Percentiles rank a stretch among this genome's conserved stretches.
These are phyloP conservation scores for Naganishia friedmannii DNA, from an alignment of 768 basidiomycete species.

Conservation along the genomic window DNA sequence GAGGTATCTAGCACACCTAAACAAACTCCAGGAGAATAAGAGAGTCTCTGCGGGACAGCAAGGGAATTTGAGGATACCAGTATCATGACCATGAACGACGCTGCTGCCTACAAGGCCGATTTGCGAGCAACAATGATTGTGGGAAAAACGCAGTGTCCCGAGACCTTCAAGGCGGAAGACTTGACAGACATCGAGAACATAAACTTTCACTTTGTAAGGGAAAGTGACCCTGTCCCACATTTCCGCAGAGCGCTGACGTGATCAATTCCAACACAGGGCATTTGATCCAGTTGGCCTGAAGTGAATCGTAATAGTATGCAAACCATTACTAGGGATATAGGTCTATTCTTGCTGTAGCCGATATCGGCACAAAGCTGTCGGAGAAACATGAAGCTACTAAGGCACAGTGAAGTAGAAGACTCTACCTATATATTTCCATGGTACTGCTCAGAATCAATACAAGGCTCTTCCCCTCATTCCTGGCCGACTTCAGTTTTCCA, in stretches of 20 bases:
- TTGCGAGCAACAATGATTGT: conserved; percentile 17
- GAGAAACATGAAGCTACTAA: too few species aligned
- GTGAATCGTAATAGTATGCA: too few species aligned
- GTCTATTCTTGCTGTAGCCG: too few species aligned
- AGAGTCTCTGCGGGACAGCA: conserved; percentile 42
- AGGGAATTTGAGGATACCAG: conserved; percentile 43
- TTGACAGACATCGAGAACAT: conserved; percentile 10
- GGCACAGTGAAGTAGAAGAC: too few species aligned
- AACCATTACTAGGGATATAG: too few species aligned
- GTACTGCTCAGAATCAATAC: background rate
- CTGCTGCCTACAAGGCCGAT: conserved; percentile 44
- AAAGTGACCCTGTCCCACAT: background rate
- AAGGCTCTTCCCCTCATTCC: background rate
- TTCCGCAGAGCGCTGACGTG: too few species aligned
- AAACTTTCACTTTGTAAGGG: conserved; percentile 8
- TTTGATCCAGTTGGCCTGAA: background rate
- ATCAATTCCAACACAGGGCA: background rate
- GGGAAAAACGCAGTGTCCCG: background rate
- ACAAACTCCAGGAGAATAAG: conserved; percentile 41
- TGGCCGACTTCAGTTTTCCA: conserved; percentile 25
- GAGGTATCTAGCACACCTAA: conserved; percentile 41
- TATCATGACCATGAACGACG: conserved; percentile 43
- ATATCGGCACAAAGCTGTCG: too few species aligned
- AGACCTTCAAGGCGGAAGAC: background rate
- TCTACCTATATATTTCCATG: background rate